Conservation (phyloP, 169 alveolate species). For the Plasmodium falciparum region DNA sequence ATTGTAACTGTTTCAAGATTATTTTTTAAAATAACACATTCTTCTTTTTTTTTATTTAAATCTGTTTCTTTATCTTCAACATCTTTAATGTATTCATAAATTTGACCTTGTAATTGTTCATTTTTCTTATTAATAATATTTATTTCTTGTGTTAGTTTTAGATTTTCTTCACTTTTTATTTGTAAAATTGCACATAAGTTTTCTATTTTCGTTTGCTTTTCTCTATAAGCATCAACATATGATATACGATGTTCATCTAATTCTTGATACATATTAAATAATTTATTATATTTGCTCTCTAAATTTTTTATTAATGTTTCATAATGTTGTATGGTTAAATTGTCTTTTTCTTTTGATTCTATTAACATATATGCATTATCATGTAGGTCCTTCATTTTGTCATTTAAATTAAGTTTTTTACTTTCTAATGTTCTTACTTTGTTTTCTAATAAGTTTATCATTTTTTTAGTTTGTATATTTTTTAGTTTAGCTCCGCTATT, state of each 20-base stretch:
- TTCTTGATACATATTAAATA: constrained; percentile 76
- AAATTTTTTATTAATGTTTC: constrained; percentile 64
- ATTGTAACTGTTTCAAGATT: constrained; percentile 3
- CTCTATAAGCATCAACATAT: constrained; percentile 72
- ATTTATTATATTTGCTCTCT: constrained; percentile 61
- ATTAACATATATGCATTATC: constrained; percentile 58
- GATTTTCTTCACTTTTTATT: constrained; percentile 72
- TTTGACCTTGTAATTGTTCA: constrained; percentile 76
- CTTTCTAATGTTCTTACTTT: constrained; percentile 44
- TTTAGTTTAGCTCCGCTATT: constrained; percentile 33
- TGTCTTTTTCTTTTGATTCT: constrained; percentile 49
- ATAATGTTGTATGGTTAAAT: constrained; percentile 68
- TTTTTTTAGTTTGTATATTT: constrained; percentile 9
- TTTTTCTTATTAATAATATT: constrained; percentile 44
- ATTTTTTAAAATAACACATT: constrained; percentile 21
- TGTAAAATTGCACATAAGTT: constrained; percentile 69
- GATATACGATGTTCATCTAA: constrained; percentile 74
- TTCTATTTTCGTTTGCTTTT: constrained; percentile 70
- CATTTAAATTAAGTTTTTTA: constrained; percentile 44
- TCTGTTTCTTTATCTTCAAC: constrained; percentile 58
- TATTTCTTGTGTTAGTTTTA: constrained; percentile 67
- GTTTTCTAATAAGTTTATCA: constrained; percentile 24
- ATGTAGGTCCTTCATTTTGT: constrained; percentile 54
- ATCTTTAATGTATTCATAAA: constrained; percentile 70
- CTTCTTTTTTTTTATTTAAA: constrained; percentile 65